These are phyloP conservation scores for Pseudocercospora musae DNA, from an alignment of 2,329 filamentous ascomycete species.

Conservation along the genomic window DNA sequence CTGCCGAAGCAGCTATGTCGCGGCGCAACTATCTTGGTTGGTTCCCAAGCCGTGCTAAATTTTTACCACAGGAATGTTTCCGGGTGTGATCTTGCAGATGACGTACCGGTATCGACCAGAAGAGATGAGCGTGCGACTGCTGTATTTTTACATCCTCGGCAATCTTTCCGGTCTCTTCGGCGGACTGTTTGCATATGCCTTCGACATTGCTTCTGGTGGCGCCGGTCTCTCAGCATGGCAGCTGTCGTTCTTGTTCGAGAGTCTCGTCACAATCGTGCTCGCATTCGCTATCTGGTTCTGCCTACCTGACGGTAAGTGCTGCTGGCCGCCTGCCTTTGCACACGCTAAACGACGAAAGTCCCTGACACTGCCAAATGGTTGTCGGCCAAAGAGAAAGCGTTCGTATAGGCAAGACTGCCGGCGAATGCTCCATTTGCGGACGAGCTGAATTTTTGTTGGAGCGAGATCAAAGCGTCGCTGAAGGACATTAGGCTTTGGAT, in stretches of 20 bases:
- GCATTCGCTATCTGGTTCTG: neutral
- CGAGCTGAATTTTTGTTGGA: slow-evolving; percentile 41
- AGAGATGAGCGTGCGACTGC: slow-evolving; percentile 4
- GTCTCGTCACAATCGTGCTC: neutral
- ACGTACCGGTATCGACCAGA: slow-evolving; percentile 4
- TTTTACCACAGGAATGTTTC: neutral
- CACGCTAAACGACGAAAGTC: neutral
- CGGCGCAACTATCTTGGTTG: neutral
- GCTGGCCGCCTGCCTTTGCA: neutral
- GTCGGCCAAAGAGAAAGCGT: slow-evolving; percentile 44
- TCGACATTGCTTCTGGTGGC: neutral
- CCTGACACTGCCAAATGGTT: slow-evolving; percentile 38
- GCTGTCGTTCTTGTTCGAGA: neutral
- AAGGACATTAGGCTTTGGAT: slow-evolving; percentile 45
- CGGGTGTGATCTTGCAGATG: slow-evolving; percentile 1
- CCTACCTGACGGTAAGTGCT: neutral
- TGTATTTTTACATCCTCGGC: slow-evolving; percentile 6
- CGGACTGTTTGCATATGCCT: neutral
- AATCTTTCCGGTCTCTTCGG: neutral
- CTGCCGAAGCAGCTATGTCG: neutral
- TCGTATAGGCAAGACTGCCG: slow-evolving; percentile 48
- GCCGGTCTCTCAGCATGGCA: neutral
- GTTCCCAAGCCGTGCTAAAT: neutral
- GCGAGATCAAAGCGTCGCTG: slow-evolving; percentile 40
- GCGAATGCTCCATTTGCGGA: slow-evolving; percentile 42